Conservation (phyloP, 2,329 filamentous ascomycete genomes). For the Colletotrichum aenigma region DNA sequence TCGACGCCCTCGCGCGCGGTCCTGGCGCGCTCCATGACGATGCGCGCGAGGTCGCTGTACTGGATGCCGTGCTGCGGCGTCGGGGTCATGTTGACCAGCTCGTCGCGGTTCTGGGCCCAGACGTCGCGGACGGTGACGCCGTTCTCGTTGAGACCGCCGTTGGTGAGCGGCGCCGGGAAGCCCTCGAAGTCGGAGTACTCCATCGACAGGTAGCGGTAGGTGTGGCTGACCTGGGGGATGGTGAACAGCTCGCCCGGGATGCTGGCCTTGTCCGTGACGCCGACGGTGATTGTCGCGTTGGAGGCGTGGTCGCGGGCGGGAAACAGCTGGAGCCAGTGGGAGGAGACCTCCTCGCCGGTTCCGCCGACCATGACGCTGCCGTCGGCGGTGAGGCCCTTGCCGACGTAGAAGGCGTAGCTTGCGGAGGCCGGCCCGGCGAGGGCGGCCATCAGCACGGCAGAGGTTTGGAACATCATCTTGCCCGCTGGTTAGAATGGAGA, state of each 20-base stretch:
- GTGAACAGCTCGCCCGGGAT: constrained; percentile 32
- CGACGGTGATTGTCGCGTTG: constrained; percentile 45
- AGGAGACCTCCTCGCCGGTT: constrained; percentile 51
- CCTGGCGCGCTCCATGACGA: constrained; percentile 42
- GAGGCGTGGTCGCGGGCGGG: constrained; percentile 40
- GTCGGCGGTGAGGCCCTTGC: constrained; percentile 46
- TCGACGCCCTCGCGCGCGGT: constrained; percentile 45
- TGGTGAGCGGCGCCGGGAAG: constrained; percentile 46
- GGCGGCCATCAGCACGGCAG: constrained; percentile 8
- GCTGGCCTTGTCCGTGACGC: constrained; percentile 41
- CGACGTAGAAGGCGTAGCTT: constrained; percentile 54
- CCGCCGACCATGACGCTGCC: constrained; percentile 48
- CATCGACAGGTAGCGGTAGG: constrained; percentile 31
- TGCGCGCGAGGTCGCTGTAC: constrained; percentile 43
- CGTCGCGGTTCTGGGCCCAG: constrained; percentile 42
- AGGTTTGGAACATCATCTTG: constrained; percentile 10
- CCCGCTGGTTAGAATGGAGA: not conserved
- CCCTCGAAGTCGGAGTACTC: constrained; percentile 42
- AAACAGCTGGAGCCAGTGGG: constrained; percentile 51
- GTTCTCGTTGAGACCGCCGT: constrained; percentile 46
- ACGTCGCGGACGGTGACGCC: constrained; percentile 45
- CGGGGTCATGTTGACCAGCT: constrained; percentile 43
- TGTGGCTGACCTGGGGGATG: constrained; percentile 29
- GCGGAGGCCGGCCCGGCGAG: constrained; percentile 27
- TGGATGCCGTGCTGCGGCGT: constrained; percentile 43